Percentiles rank a stretch among this genome's conserved stretches.
Evolutionary conservation across 371 early-diverging fungal genomes (phyloP).

Genomic region (Basidiobolus meristosporus): DNA sequence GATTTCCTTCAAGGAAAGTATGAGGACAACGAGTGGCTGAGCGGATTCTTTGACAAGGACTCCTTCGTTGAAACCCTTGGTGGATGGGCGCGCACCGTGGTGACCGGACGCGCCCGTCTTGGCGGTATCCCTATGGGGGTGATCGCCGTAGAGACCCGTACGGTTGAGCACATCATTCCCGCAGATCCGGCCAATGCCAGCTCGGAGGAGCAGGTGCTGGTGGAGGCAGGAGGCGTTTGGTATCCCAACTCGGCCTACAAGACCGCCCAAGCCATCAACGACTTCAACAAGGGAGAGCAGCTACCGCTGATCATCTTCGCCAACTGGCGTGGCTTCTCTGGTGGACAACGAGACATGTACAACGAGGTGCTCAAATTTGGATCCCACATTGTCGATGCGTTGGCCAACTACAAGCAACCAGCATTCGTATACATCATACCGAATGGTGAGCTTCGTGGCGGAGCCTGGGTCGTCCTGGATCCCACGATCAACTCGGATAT

Average conservation of each 20-base stretch:
- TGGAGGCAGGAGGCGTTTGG: conserved; percentile 96
- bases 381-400: conserved; percentile 91
- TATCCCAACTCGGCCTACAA: conserved; percentile 96
- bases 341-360: conserved; percentile 97
- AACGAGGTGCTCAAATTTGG: conserved; percentile 95
- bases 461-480: conserved; percentile 98
- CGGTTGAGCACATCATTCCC: conserved; percentile 76
- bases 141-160: conserved; percentile 89
- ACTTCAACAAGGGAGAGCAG: conserved; percentile 96
- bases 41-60: conserved; percentile 85
- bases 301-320: conserved; percentile 96
- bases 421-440: conserved; percentile 95
- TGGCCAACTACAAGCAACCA: conserved; percentile 83
- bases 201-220: conserved; percentile 71
- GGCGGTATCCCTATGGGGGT: conserved; percentile 96
- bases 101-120: conserved; percentile 87
- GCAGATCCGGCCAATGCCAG: conserved; percentile 87
- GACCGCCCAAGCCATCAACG: conserved; percentile 95
- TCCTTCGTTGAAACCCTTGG: conserved; percentile 69
- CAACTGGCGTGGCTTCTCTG: conserved; percentile 99
- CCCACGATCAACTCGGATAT: conserved; percentile 91
- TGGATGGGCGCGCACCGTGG: conserved; percentile 52
- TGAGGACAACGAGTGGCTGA: conserved; percentile 44
- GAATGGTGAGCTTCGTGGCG: conserved; percentile 94
- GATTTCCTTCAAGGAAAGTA: conserved; percentile 68